Evolutionary conservation across 495 filamentous ascomycete species (phyloP), one percentile per base, ranked within the genome.

Genomic region (Lophiotrema nucula): DNA sequence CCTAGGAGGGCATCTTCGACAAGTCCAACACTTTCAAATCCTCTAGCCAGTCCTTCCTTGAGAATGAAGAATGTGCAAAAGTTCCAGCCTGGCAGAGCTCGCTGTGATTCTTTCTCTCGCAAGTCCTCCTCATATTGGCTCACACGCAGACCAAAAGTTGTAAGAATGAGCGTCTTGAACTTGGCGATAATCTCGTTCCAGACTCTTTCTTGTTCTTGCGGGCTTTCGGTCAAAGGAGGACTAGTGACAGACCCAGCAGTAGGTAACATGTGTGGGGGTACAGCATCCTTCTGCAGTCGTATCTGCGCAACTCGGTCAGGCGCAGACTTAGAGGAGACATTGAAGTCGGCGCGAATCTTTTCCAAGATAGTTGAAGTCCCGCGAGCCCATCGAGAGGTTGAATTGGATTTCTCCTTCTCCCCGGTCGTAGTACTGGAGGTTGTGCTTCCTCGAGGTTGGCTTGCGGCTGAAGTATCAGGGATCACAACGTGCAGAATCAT

Each of bases 41-140:
- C 95, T 53, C 87, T 80, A 3, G 92, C 91, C 38, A 98, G 78
- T 3, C 93, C 93, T 69, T 98, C 93, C 65, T 98, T 98, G 15
- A 97, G 77, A 19, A 98, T 88, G 67, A 98, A 98, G 68, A 97
- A 98, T 0, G 95, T 97, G 70, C 92, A 97, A 68, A 97, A 98
- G 67, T 98, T 98, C 93, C 95, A 98, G 0, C 93, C 93, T 2
- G 95, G 93, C 21, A 98, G 73, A 38, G 78, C 82, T 38, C 92
- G 83, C 74, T 97, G 92, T 3, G 87, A 82, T 64, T 97, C 93
- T 65, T 88, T 90, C 68, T 96, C 95, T 63, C 86, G 85, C 65
- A 98, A 95, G 70, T 98, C 95, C 65, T 97, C 92, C 67, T 98
- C 93, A 70, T 97, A 97, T 66, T 97, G 92, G 37, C 79, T 82